phyloP scores from a whole-genome alignment of 129 eudicot genomes.

The Heracleum sosnowskyi region DNA sequence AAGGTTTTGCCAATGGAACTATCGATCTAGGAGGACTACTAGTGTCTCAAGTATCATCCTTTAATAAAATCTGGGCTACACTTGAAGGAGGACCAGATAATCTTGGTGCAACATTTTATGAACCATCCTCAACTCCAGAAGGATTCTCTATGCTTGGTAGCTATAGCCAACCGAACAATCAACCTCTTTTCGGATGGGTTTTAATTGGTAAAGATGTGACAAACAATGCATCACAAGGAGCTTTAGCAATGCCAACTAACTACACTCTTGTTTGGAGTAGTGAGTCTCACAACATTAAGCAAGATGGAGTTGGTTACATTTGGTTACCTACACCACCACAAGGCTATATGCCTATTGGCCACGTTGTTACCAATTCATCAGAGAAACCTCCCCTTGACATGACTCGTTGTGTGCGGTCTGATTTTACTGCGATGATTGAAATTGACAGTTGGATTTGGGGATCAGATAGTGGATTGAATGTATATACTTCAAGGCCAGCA shows the following conservation, averaged over 20 bases:
- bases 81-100: conserved; percentile 24
- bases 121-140: conserved; percentile 26
- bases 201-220: conserved; percentile 32
- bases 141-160: conserved; percentile 38
- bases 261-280: conserved; percentile 44
- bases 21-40: conserved; percentile 48
- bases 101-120: conserved; percentile 37
- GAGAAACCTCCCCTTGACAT: conserved; percentile 27
- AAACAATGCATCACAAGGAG: conserved; percentile 1
- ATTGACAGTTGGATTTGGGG: conserved; percentile 23
- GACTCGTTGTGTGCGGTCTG: conserved; percentile 27
- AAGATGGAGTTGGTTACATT: conserved; percentile 29
- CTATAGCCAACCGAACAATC: conserved; percentile 25
- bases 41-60: conserved; percentile 25
- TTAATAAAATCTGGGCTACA: conserved; percentile 32
- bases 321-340: conserved; percentile 43
- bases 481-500: conserved; percentile 12
- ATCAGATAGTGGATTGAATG: background rate
- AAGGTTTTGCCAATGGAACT: conserved; percentile 32
- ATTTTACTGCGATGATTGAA: conserved; percentile 24
- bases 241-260: conserved; percentile 26
- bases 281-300: conserved; percentile 15
- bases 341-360: conserved; percentile 38
- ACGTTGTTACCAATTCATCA: conserved; percentile 36
- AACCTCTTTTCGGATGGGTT: conserved; percentile 21